Base-by-base conservation (phyloP, 768 basidiomycete genomes). In the Tylopilus subfusipes region DNA sequence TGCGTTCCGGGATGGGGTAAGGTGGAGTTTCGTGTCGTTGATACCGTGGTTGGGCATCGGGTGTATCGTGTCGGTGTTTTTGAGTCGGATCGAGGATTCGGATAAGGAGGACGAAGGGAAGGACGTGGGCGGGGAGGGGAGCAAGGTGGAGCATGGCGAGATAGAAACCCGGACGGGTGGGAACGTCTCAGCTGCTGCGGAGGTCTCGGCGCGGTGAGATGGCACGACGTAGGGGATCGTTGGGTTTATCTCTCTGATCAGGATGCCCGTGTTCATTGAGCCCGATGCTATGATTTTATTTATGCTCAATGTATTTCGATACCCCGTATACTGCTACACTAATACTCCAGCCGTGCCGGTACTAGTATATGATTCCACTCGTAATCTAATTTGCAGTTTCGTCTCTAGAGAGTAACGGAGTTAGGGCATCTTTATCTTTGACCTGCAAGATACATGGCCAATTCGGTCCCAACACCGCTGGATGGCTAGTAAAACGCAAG, bases 21-120 rank as follows among this genome's bases (percentile, higher is more conserved):
- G 71, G 27, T 81, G 74, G 75, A 57, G 66, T 18, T 82, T 82
- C 54, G 65, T 79, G 47, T 78, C 75, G 6, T 57, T 81, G 50
- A 54, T 81, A n/a, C 80, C 79, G 0, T 81, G 79, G 79, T 58
- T 67, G 39, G 76, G 56, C 22, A 33, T 80, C 14, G 66, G 70
- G 29, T 53, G 62, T 31, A 22, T 80, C 25, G 8, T 65, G 21
- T 71, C 72, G 27, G 40, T 79, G 48, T 74, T 78, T 60, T 62
- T 81, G 63, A 56, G 64, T 8, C 14, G 64, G 24, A 76, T 80
- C 10, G 45, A 36, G n/a, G 73, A 75, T 52, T 31, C 56, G 22
- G 63, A 69, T 22, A 11, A 14, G 48, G 46, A 33, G 13, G 33
- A 7, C 9, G 40, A 24, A 18, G 22, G 2, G 5, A 10, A 14